These are phyloP conservation scores for Erigeron canadensis DNA, from an alignment of 129 eudicot species.

Conservation along the genomic window DNA sequence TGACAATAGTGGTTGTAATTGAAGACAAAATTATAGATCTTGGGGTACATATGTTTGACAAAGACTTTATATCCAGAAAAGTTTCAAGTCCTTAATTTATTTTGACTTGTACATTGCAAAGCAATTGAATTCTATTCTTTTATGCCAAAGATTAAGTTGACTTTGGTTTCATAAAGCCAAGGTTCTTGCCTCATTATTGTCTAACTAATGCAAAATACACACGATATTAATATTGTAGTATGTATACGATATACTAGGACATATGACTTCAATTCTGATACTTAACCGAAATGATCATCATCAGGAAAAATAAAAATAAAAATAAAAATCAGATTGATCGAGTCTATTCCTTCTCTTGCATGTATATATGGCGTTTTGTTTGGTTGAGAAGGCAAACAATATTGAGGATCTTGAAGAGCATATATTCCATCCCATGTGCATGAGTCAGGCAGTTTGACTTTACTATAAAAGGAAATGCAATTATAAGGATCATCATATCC, in stretches of 20 bases:
- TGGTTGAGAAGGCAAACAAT: neutral
- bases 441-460: constrained; percentile 3
- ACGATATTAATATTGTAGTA: too few species aligned
- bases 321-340: neutral
- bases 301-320: too few species aligned
- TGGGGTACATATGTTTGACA: too few species aligned
- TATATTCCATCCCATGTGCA: constrained; percentile 19
- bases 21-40: neutral
- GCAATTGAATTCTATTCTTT: neutral
- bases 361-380: neutral
- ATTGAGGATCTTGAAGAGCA: constrained; percentile 4
- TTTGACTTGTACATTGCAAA: neutral
- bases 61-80: too few species aligned
- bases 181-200: too few species aligned
- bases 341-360: neutral
- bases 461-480: constrained; percentile 2
- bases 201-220: too few species aligned
- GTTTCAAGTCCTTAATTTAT: neutral
- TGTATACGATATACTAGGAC: too few species aligned
- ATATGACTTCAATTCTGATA: too few species aligned
- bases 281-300: too few species aligned
- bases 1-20: neutral
- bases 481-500: neutral
- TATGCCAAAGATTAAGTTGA: too few species aligned
- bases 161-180: too few species aligned